Evolutionary conservation across 305 asterid species (phyloP).

Genomic region (Fraxinus angustifolia): DNA sequence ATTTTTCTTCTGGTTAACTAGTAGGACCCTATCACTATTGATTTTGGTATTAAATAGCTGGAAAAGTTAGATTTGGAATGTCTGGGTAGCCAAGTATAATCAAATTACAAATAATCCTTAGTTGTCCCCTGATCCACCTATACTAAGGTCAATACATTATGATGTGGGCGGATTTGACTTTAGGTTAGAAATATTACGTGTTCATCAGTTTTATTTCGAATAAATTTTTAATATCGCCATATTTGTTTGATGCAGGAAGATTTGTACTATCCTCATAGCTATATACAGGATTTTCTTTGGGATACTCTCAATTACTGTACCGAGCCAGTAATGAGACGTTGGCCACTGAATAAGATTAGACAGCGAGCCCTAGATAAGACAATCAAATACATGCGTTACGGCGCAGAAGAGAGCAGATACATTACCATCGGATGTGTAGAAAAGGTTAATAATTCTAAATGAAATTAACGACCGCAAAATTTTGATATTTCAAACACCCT

Average conservation of each 20-base stretch:
- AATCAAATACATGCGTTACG: slow-evolving; percentile 58
- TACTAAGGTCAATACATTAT: not conserved
- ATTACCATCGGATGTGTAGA: slow-evolving; percentile 67
- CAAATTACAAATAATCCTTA: not conserved
- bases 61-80: not conserved
- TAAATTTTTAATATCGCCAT: not conserved
- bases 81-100: not conserved
- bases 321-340: slow-evolving; percentile 66
- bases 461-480: not conserved
- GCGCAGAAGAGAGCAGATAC: slow-evolving; percentile 62
- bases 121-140: not conserved
- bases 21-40: not conserved
- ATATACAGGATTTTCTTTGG: slow-evolving; percentile 68
- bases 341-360: slow-evolving; percentile 72
- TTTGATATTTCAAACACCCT: not conserved
- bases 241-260: slow-evolving; percentile 47
- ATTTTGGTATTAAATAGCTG: not conserved
- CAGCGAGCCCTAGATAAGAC: slow-evolving; percentile 55
- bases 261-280: slow-evolving; percentile 62
- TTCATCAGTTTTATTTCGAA: not conserved
- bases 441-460: slow-evolving; percentile 31
- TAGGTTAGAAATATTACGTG: not conserved
- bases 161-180: not conserved
- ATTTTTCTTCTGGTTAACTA: not conserved
- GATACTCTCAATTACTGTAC: slow-evolving; percentile 55